phyloP scores from a whole-genome alignment of 768 basidiomycete species.

The Coprinopsis strossmayeri region DNA sequence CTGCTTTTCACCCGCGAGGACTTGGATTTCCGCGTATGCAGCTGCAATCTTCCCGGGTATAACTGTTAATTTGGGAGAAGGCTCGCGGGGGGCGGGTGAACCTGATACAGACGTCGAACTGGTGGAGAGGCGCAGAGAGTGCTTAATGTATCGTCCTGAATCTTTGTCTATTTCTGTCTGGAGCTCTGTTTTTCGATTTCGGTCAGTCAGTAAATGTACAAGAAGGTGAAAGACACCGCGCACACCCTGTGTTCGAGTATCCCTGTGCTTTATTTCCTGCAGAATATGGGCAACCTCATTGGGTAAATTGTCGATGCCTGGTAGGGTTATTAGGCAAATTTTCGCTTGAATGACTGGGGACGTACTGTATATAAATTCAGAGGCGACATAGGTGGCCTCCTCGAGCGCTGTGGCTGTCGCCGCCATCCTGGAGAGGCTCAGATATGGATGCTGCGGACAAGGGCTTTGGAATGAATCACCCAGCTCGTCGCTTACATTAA shows the following conservation, averaged over 20 bases:
- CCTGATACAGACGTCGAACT: constrained; percentile 13
- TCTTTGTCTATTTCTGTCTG: constrained; percentile 48
- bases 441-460: not conserved
- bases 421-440: too few relatives aligned
- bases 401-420: constrained; percentile 28
- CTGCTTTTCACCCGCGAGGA: constrained; percentile 40
- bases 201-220: not conserved
- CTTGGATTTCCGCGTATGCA: constrained; percentile 40
- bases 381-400: constrained; percentile 46
- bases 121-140: constrained; percentile 29
- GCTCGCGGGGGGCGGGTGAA: constrained; percentile 24
- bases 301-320: constrained; percentile 51
- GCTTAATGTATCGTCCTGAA: constrained; percentile 43
- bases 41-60: constrained; percentile 38
- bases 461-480: not conserved
- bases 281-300: constrained; percentile 45
- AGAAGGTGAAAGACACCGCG: not conserved
- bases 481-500: too few relatives aligned
- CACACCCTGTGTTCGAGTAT: constrained; percentile 38
- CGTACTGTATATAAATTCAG: constrained; percentile 53
- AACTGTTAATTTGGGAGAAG: constrained; percentile 29
- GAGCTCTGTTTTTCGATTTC: constrained; percentile 27
- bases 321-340: not conserved
- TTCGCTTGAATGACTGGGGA: not conserved
- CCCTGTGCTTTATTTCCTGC: constrained; percentile 45